A percentile compares a stretch with the other conserved stretches of the same genome.
Conservation (phyloP, 176 grass and related monocot genomes). For the Musa acuminata region DNA sequence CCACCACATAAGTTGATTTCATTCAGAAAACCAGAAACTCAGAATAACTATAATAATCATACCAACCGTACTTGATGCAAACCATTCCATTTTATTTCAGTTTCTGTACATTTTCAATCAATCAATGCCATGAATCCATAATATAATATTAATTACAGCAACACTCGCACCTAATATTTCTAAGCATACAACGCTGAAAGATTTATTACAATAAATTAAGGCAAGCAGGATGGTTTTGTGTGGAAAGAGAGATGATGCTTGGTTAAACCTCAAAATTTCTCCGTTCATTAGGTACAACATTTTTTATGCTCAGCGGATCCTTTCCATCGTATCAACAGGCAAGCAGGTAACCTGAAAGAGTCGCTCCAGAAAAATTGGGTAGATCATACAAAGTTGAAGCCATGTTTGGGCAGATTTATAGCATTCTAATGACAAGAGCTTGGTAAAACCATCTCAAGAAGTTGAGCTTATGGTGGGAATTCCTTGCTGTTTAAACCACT, state of each 20-base stretch:
- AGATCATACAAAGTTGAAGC: background rate
- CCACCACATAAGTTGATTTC: too few species aligned
- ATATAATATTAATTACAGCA: background rate
- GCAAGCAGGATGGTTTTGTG: too few species aligned
- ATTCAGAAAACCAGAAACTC: too few species aligned
- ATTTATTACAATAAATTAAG: background rate
- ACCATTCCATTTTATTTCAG: background rate
- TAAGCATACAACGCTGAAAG: background rate
- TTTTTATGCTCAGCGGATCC: background rate
- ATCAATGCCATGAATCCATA: background rate
- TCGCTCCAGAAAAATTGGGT: background rate
- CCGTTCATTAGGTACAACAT: background rate
- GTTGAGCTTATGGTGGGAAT: constrained; percentile 30
- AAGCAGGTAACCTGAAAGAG: background rate
- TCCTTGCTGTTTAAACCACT: constrained; percentile 77
- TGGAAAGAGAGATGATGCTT: too few species aligned
- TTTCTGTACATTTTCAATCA: background rate
- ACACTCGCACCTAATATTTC: background rate
- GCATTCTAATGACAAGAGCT: background rate
- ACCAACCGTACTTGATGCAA: too few species aligned
- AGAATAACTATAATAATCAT: background rate
- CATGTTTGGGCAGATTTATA: background rate
- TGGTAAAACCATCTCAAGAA: constrained; percentile 2
- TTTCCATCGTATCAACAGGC: background rate
- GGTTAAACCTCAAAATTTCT: background rate